These are phyloP conservation scores for Sanghuangporus sanghuang DNA, from an alignment of 1,284 basidiomycete genomes.

Conservation along the genomic window DNA sequence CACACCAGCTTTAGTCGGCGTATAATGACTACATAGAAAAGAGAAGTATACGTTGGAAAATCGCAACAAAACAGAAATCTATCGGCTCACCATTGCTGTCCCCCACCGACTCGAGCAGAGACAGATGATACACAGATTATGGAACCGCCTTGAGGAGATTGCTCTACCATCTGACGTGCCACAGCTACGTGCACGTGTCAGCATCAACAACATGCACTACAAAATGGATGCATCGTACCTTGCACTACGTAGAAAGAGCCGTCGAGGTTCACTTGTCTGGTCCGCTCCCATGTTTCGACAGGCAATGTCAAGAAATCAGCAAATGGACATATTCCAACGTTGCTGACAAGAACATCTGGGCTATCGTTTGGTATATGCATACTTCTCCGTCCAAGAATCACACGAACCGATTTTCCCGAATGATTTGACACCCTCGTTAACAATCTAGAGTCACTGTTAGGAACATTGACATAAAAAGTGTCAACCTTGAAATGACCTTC, in stretches of 20 bases:
- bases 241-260: slow-evolving; percentile 76
- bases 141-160: slow-evolving; percentile 65
- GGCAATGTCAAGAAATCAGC: slow-evolving; percentile 77
- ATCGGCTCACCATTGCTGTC: slow-evolving; percentile 54
- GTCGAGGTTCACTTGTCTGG: slow-evolving; percentile 72
- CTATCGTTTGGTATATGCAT: not conserved
- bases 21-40: slow-evolving; percentile 55
- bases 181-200: slow-evolving; percentile 40
- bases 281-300: slow-evolving; percentile 61
- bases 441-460: slow-evolving; percentile 42
- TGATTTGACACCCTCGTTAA: slow-evolving; percentile 46
- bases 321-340: slow-evolving; percentile 81
- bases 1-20: slow-evolving; percentile 78
- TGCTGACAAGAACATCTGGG: slow-evolving; percentile 54
- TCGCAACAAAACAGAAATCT: not conserved
- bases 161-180: slow-evolving; percentile 72
- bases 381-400: slow-evolving; percentile 31
- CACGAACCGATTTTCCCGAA: slow-evolving; percentile 65
- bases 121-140: slow-evolving; percentile 77
- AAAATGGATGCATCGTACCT: slow-evolving; percentile 32
- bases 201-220: not conserved
- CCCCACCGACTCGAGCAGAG: slow-evolving; percentile 75
- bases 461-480: not conserved
- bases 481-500: slow-evolving; percentile 34
- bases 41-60: not conserved